Conservation (phyloP, 805 yeast species). For the Candida takata region DNA sequence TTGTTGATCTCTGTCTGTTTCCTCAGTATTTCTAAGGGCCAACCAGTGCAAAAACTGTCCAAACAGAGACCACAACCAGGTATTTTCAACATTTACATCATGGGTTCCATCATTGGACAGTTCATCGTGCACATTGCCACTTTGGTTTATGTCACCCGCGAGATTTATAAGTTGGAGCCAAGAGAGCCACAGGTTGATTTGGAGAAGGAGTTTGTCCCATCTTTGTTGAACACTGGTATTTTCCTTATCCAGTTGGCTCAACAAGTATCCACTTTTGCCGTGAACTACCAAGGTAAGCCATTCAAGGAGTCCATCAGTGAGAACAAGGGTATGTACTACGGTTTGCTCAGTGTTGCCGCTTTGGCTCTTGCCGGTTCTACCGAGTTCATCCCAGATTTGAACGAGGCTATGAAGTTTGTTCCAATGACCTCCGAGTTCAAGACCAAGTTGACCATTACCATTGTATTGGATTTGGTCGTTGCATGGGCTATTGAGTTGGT, state of each 20-base stretch:
- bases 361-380: constrained; percentile 89
- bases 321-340: constrained; percentile 96
- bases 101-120: constrained; percentile 97
- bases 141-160: constrained; percentile 73
- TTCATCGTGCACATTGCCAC: constrained; percentile 87
- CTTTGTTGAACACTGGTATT: constrained; percentile 92
- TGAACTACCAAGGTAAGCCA: constrained; percentile 95
- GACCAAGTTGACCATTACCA: constrained; percentile 61
- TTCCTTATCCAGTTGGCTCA: constrained; percentile 91
- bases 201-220: constrained; percentile 83
- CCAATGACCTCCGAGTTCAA: constrained; percentile 75
- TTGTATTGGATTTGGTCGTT: constrained; percentile 68
- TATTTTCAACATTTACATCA: constrained; percentile 87
- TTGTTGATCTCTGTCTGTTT: constrained; percentile 87
- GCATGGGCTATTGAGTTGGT: constrained; percentile 72
- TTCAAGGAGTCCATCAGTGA: constrained; percentile 86
- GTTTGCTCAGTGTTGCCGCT: constrained; percentile 83
- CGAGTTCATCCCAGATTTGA: constrained; percentile 89
- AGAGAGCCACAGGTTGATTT: constrained; percentile 85
- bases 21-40: constrained; percentile 90
- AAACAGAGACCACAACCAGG: constrained; percentile 97
- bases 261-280: constrained; percentile 96
- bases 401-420: constrained; percentile 87
- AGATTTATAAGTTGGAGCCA: constrained; percentile 85
- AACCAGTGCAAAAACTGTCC: constrained; percentile 80